Evolutionary conservation across 345 rosid species (phyloP).

Genomic region (Capsella bursapastoris): DNA sequence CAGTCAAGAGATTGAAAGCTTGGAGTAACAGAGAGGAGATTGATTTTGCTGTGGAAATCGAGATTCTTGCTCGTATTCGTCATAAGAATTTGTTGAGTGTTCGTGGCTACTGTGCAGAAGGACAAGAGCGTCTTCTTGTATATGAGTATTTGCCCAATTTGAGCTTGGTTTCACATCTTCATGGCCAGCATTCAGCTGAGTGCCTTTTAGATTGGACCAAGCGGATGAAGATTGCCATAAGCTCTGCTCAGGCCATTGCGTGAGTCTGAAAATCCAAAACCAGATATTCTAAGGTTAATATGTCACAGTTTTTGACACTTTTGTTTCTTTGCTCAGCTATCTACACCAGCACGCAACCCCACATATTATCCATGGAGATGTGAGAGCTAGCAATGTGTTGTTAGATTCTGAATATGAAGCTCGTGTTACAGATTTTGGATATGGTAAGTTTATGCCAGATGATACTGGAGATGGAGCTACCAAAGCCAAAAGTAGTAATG

Average conservation of each 20-base stretch:
- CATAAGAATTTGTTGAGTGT: slow-evolving; percentile 85
- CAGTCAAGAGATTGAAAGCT: slow-evolving; percentile 95
- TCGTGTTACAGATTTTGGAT: slow-evolving; percentile 84
- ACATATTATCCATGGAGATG: slow-evolving; percentile 63
- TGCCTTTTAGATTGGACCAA: slow-evolving; percentile 80
- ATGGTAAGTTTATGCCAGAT: slow-evolving; percentile 85
- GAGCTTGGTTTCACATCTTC: slow-evolving; percentile 91
- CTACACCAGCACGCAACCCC: slow-evolving; percentile 94
- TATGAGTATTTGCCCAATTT: slow-evolving; percentile 94
- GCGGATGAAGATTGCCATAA: slow-evolving; percentile 78
- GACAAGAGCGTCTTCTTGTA: slow-evolving; percentile 93
- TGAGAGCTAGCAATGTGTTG: slow-evolving; percentile 68
- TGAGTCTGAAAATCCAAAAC: slow-evolving; percentile 50
- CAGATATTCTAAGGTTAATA: not conserved
- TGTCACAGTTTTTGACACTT: not conserved
- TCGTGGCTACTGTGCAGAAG: slow-evolving; percentile 99
- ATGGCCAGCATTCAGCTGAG: slow-evolving; percentile 94
- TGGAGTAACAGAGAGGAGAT: slow-evolving; percentile 95
- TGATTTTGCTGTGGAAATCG: slow-evolving; percentile 89
- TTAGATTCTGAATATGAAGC: slow-evolving; percentile 75
- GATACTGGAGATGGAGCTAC: slow-evolving; percentile 81
- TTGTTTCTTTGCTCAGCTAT: slow-evolving; percentile 55
- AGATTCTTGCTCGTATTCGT: slow-evolving; percentile 90
- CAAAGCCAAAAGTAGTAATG: slow-evolving; percentile 70
- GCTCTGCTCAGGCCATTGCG: slow-evolving; percentile 91